Evolutionary conservation across 2,329 filamentous ascomycete genomes (phyloP).

Genomic region (Ophiosphaerella narmari): DNA sequence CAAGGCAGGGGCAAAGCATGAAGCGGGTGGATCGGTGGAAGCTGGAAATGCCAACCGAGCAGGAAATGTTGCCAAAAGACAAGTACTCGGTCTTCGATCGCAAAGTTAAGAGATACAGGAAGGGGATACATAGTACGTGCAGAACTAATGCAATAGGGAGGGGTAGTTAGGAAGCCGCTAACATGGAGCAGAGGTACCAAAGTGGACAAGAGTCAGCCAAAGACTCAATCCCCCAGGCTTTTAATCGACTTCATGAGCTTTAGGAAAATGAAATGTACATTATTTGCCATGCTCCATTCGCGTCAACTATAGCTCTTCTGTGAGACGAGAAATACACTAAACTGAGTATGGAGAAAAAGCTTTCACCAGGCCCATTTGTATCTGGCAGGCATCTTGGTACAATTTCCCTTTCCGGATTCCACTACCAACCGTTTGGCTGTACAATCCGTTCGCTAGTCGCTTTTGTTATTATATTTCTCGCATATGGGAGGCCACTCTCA

Average conservation of each 20-base stretch:
- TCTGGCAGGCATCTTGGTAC: not conserved
- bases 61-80: slow-evolving; percentile 93
- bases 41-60: slow-evolving; percentile 91
- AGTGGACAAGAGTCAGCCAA: slow-evolving; percentile 96
- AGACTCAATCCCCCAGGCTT: slow-evolving; percentile 93
- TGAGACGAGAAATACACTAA: not conserved
- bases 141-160: not conserved
- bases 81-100: slow-evolving; percentile 99
- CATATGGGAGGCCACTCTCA: too few relatives aligned
- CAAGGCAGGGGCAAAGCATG: slow-evolving; percentile 68
- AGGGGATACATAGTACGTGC: slow-evolving; percentile 94
- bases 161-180: slow-evolving; percentile 55
- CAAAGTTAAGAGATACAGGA: slow-evolving; percentile 93
- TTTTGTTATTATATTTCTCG: too few relatives aligned
- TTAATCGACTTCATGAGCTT: slow-evolving; percentile 52
- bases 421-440: too few relatives aligned
- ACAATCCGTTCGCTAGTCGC: too few relatives aligned
- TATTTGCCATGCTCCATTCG: slow-evolving; percentile 29
- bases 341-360: not conserved
- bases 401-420: too few relatives aligned
- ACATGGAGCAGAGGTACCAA: slow-evolving; percentile 59
- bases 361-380: not conserved
- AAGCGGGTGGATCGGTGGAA: slow-evolving; percentile 90
- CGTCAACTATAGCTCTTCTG: slow-evolving; percentile 17
- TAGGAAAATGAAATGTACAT: slow-evolving; percentile 23